These are phyloP conservation scores for Monosporascus sp. DNA, from an alignment of 2,329 filamentous ascomycete species.

Conservation along the genomic window DNA sequence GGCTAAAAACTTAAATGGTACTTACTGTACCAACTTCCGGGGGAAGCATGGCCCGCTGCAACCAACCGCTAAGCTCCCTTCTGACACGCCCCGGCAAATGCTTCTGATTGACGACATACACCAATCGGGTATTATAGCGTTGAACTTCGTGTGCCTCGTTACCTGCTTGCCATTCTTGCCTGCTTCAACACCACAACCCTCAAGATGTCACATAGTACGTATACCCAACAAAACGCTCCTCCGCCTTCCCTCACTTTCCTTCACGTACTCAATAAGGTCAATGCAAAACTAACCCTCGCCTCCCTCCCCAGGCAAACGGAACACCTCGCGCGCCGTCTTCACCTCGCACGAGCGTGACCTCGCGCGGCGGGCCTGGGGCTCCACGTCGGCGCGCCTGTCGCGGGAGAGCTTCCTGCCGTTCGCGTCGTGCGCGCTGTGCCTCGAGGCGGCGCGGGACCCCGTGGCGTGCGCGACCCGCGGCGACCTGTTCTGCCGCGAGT, in stretches of 20 bases:
- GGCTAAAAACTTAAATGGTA: too few species aligned
- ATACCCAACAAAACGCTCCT: not conserved
- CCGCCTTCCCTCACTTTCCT: not conserved
- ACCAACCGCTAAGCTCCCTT: too few species aligned
- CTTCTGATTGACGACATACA: too few species aligned
- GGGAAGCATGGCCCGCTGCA: too few species aligned
- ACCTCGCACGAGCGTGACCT: conserved; percentile 84
- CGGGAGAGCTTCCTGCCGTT: conserved; percentile 92
- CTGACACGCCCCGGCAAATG: too few species aligned
- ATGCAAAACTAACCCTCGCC: conserved; percentile 42
- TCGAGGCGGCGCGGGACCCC: conserved; percentile 73
- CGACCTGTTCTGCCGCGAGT: conserved; percentile 94
- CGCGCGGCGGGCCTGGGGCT: conserved; percentile 76
- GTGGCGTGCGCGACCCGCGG: conserved; percentile 72
- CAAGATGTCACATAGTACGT: not conserved
- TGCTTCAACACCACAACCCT: not conserved
- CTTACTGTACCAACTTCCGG: too few species aligned
- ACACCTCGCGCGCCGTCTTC: conserved; percentile 89
- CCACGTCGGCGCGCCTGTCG: conserved; percentile 74
- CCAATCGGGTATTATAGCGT: too few species aligned
- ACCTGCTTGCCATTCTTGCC: not conserved
- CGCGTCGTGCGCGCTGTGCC: conserved; percentile 81
- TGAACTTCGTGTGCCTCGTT: not conserved
- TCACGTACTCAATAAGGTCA: not conserved
- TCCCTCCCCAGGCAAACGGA: conserved; percentile 61